These are phyloP conservation scores for Dissophora globulifera DNA, from an alignment of 192 early-diverging fungal species.

Conservation along the genomic window DNA sequence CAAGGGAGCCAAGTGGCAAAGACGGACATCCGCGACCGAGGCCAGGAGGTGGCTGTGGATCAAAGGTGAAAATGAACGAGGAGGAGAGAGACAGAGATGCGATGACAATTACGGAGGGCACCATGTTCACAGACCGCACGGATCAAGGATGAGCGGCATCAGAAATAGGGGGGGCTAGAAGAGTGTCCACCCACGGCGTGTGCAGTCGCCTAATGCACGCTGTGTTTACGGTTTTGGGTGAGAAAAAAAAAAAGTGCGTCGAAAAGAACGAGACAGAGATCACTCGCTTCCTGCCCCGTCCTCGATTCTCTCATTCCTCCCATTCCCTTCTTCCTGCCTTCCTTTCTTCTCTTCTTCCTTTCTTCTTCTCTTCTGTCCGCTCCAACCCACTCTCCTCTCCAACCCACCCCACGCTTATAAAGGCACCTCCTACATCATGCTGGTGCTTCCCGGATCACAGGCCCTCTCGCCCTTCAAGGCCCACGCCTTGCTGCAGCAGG, in stretches of 20 bases:
- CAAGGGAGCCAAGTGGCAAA: no score
- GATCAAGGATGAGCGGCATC: background rate
- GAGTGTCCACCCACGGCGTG: no score
- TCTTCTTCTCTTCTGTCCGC: background rate
- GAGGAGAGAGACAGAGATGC: no score
- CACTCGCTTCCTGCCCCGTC: background rate
- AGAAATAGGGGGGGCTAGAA: no score
- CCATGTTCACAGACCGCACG: no score
- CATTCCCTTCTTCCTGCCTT: slow-evolving; percentile 14
- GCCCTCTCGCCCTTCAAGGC: slow-evolving; percentile 84
- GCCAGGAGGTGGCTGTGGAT: no score
- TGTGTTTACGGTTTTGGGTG: slow-evolving; percentile 1
- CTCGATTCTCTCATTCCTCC: background rate
- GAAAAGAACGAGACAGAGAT: background rate
- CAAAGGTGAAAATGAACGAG: no score
- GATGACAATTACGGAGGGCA: no score
- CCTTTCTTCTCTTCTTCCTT: background rate
- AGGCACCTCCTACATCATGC: slow-evolving; percentile 59
- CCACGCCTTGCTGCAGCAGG: slow-evolving; percentile 63
- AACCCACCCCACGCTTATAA: background rate
- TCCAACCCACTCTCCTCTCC: background rate
- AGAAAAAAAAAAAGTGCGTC: slow-evolving; percentile 2
- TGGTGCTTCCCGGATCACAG: slow-evolving; percentile 86
- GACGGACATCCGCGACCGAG: no score
- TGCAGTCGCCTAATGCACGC: background rate